Conservation (phyloP, 208 protist genomes). For the Wallacemonas sp. region DNA sequence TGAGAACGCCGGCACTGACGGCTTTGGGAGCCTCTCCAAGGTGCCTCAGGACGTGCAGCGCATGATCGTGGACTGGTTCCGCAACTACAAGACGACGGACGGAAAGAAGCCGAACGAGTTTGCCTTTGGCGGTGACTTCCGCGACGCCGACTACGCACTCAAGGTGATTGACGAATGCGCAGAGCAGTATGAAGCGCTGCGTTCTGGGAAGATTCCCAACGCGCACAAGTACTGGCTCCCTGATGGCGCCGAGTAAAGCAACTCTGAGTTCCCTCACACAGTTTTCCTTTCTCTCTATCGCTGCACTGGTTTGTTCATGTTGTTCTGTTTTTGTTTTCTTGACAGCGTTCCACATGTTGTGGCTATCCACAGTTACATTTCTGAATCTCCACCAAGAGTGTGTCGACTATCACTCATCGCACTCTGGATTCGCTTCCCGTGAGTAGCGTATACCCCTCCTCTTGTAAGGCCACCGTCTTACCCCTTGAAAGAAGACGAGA, state of each 20-base stretch:
- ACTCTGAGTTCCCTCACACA: too few species aligned
- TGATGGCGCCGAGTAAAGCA: background rate
- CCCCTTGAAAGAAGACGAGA: too few species aligned
- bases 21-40: constrained; percentile 46
- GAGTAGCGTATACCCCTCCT: too few species aligned
- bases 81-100: constrained; percentile 93
- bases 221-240: constrained; percentile 65
- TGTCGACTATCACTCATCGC: too few species aligned
- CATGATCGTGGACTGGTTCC: constrained; percentile 85
- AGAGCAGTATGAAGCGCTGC: constrained; percentile 59
- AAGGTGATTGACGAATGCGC: constrained; percentile 58
- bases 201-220: constrained; percentile 32
- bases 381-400: too few species aligned
- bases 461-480: too few species aligned
- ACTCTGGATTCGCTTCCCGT: too few species aligned
- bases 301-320: too few species aligned
- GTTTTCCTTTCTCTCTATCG: too few species aligned
- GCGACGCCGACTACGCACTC: constrained; percentile 55
- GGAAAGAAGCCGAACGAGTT: constrained; percentile 91
- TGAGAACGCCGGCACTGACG: constrained; percentile 32
- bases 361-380: too few species aligned
- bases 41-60: constrained; percentile 53
- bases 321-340: too few species aligned
- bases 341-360: too few species aligned
- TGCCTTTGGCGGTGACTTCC: constrained; percentile 66